Evolutionary conservation across 2,329 filamentous ascomycete genomes (phyloP), one percentile per base, ranked within the genome.

Genomic region (Verticillium albo-atrum): DNA sequence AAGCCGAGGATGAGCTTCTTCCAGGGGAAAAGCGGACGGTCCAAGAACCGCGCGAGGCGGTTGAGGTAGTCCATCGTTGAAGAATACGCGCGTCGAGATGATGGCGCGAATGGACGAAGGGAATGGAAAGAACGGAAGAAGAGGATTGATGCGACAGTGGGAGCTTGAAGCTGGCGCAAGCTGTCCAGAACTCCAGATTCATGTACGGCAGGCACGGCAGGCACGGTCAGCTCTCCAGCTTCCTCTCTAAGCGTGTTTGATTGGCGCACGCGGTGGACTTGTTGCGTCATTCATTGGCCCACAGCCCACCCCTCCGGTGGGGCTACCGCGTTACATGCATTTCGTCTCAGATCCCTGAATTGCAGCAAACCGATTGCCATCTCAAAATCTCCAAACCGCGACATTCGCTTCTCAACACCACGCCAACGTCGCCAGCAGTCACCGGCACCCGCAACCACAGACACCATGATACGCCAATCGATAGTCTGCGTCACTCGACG

Each of bases 1-100:
- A 99, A 99, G 69, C 92, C 91, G 68, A 98, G 85, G 69, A 99
- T 93, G 68, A 99, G 87, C 74, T 87, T 90, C 86, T 97, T 99
- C 95, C 95, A 99, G 58, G 95, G 94, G 79, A 98, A 97, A 71
- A 91, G 82, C 60, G 94, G 93, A 71, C 91, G 87, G 80, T 99
- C 95, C 69, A 98, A 89, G 75, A 90, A 88, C 75, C 86, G 86
- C 72, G 92, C 91, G 67, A 98, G 87, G 80, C 84, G 84, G 85
- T 89, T 71, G 54, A 58, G 54, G 55, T 35, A 59, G 59, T 54
- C 62, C 62, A 64, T 63, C 37, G 50, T 51, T 23, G 27, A 30
- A 42, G 23, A 37, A 10, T 34, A 14, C 42, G 58, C 14, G 35
- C 28, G 25, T 35, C 15, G 5, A 56, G 7, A 14, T 27, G 20